These are phyloP conservation scores for Aureobasidium lini DNA, from an alignment of 2,329 filamentous ascomycete species.

Conservation along the genomic window DNA sequence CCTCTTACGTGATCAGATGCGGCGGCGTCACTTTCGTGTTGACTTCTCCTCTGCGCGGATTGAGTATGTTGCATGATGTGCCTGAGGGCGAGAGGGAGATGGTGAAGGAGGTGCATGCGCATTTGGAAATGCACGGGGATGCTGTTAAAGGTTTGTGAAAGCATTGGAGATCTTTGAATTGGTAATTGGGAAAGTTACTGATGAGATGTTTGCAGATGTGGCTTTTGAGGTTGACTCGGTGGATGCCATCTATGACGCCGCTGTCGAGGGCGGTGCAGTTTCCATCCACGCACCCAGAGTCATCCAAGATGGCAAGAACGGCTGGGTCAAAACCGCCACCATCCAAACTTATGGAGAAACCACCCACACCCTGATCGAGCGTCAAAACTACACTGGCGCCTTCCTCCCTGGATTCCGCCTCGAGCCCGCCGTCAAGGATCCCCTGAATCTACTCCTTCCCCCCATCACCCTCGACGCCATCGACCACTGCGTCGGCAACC, in stretches of 20 bases:
- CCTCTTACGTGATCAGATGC: constrained; percentile 78
- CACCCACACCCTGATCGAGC: constrained; percentile 82
- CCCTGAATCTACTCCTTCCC: constrained; percentile 49
- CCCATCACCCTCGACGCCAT: constrained; percentile 63
- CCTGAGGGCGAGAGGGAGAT: constrained; percentile 53
- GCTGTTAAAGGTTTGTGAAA: constrained; percentile 59
- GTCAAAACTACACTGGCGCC: constrained; percentile 58
- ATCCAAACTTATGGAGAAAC: constrained; percentile 94
- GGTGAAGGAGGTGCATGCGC: constrained; percentile 68
- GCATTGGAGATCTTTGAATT: background rate
- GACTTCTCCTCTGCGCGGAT: constrained; percentile 65
- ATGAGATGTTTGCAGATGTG: constrained; percentile 50
- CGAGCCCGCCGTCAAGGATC: constrained; percentile 38
- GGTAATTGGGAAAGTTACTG: too few species aligned
- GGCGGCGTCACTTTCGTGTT: constrained; percentile 73
- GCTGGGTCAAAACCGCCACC: constrained; percentile 64
- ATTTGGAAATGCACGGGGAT: constrained; percentile 83
- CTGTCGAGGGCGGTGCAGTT: constrained; percentile 57
- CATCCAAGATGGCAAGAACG: constrained; percentile 54
- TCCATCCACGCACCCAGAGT: constrained; percentile 55
- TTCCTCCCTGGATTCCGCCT: constrained; percentile 80
- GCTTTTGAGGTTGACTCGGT: constrained; percentile 92
- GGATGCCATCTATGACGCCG: constrained; percentile 66
- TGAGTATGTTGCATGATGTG: constrained; percentile 20
- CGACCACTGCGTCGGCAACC: constrained; percentile 96